Evolutionary conservation across 2,329 filamentous ascomycete genomes (phyloP).

Genomic region (Hypoxylon sp.): DNA sequence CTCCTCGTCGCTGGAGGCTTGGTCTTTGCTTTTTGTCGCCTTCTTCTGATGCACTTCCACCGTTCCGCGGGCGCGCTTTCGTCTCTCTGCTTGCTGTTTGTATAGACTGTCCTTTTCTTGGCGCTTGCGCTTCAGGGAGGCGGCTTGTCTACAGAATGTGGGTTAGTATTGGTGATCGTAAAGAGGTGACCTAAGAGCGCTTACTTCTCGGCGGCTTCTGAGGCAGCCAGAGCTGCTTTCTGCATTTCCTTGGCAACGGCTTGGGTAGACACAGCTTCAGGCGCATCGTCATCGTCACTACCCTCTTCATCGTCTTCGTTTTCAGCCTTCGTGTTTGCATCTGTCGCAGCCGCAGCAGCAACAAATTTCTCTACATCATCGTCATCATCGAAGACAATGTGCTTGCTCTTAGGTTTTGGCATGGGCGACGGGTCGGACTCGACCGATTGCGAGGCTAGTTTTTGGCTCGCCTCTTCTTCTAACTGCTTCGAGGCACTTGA

Average conservation of each 20-base stretch:
- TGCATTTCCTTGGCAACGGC: slow-evolving; percentile 64
- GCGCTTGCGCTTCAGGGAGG: slow-evolving; percentile 68
- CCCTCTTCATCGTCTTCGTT: slow-evolving; percentile 55
- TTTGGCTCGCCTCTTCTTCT: slow-evolving; percentile 53
- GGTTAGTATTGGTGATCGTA: slow-evolving; percentile 16
- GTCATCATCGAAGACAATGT: slow-evolving; percentile 54
- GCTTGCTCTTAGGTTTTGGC: slow-evolving; percentile 50
- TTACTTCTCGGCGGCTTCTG: slow-evolving; percentile 67
- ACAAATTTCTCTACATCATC: slow-evolving; percentile 55
- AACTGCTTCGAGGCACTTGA: slow-evolving; percentile 53
- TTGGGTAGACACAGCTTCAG: slow-evolving; percentile 70
- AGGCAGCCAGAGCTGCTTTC: slow-evolving; percentile 62
- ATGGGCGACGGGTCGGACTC: slow-evolving; percentile 44
- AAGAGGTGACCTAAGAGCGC: slow-evolving; percentile 43
- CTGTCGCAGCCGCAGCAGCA: slow-evolving; percentile 46
- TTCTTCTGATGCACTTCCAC: slow-evolving; percentile 34
- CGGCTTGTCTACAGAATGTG: slow-evolving; percentile 60
- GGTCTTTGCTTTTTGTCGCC: slow-evolving; percentile 21
- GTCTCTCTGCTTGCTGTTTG: slow-evolving; percentile 68
- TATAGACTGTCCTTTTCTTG: slow-evolving; percentile 68
- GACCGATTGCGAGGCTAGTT: slow-evolving; percentile 44
- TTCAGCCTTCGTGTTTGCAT: slow-evolving; percentile 20
- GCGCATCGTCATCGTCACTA: slow-evolving; percentile 67
- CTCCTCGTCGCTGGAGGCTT: slow-evolving; percentile 48
- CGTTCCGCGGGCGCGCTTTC: slow-evolving; percentile 56